A percentile compares a stretch with the other conserved stretches of the same genome.
phyloP scores from a whole-genome alignment of 192 early-diverging fungal species.

The Kickxella alabastrina region DNA sequence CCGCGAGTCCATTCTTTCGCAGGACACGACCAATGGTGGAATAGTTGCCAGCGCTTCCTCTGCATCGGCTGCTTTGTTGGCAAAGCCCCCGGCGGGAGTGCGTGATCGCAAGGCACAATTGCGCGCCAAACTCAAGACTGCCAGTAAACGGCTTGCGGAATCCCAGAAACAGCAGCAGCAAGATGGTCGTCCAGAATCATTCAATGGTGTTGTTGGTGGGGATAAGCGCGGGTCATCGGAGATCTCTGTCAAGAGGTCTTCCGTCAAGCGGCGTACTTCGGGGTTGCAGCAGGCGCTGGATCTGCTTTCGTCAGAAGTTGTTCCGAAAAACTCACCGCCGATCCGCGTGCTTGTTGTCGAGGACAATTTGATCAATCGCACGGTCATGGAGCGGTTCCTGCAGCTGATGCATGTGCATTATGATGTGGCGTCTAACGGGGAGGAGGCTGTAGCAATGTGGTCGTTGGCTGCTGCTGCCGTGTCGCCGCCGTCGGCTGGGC shows the following conservation, averaged over 20 bases:
- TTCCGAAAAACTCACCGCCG: conserved; percentile 22
- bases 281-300: too few relatives aligned
- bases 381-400: conserved; percentile 69
- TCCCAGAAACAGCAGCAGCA: conserved; percentile 16
- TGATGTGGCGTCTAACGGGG: conserved; percentile 74
- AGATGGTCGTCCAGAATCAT: neutral
- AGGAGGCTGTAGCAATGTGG: conserved; percentile 81
- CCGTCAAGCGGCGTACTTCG: neutral
- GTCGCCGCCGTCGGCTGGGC: neutral
- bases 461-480: conserved; percentile 36
- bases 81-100: neutral
- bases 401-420: conserved; percentile 65
- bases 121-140: conserved; percentile 32
- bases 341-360: conserved; percentile 80
- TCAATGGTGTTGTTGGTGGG: too few relatives aligned
- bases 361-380: conserved; percentile 74
- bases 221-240: too few relatives aligned
- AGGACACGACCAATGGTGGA: neutral
- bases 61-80: neutral
- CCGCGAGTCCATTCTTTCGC: neutral
- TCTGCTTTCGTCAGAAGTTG: too few relatives aligned
- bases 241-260: neutral
- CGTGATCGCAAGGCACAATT: conserved; percentile 34
- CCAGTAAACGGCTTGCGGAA: conserved; percentile 30
- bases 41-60: neutral